Evolutionary conservation across 495 filamentous ascomycete genomes (phyloP), one percentile per base, ranked within the genome.

Genomic region (Hypoxylon fuscum): DNA sequence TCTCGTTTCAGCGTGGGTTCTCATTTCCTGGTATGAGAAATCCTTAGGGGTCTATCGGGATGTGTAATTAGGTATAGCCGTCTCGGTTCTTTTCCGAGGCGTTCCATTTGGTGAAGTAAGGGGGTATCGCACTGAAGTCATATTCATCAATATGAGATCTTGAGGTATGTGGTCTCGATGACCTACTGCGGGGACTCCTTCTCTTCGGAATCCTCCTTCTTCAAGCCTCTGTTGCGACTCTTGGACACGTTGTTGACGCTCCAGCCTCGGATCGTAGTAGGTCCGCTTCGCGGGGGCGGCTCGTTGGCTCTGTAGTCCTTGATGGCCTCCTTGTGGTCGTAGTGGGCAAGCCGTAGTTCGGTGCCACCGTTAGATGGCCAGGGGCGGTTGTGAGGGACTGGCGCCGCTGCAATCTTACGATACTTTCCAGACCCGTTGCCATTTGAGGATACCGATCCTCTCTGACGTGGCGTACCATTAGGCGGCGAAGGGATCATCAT

Each of bases 251-350:
- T 79, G 56, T 79, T 79, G 7, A 79, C 74, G n/a, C 75, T 76
- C 79, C 79, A 82, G 5, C 78, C 79, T 15, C 79, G 55, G n/a
- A 82, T 80, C 12, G 73, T 73, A 2, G 76, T 79, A 0, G 79
- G 79, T 0, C 79, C 79, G 10, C 70, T 73, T 9, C 70, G 67
- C 5, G 79, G 79, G 8, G 77, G 79, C 5, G 78, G 72, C 35
- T 81, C 77, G 21, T 71, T 70, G 1, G 79, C 68, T 5, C 64
- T 61, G 46, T 80, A 79, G 38, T 81, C 79, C 46, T 79, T 79
- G 53, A 80, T 77, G 1, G 74, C 69, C 46, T 81, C 78, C 29
- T 72, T 74, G 46, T 80, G 77, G 52, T 82, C 77, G 46, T 80
- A 82, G 44, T 73, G 78, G 0, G 80, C 75, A 2, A 79, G 79